Percentiles rank a stretch among this genome's conserved stretches.
phyloP scores from a whole-genome alignment of 208 protist genomes.

The Wallacemonas sp. region DNA sequence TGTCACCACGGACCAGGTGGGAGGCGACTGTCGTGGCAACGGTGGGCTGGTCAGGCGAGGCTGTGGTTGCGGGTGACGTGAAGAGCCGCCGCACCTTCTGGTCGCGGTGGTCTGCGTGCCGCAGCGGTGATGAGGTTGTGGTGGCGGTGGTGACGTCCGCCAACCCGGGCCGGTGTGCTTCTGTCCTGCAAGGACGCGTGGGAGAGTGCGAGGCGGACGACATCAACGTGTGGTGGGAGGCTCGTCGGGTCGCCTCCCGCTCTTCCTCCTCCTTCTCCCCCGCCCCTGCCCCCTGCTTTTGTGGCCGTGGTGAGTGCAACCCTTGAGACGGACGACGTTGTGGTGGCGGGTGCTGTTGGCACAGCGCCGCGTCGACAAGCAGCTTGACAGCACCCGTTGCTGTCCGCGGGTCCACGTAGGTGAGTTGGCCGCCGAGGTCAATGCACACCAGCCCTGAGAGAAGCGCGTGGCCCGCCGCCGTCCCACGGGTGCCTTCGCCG shows the following conservation, averaged over 20 bases:
- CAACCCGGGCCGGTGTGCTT: too few species aligned
- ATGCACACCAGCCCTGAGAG: slow-evolving; percentile 20
- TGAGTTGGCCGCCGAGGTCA: slow-evolving; percentile 24
- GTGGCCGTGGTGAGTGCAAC: too few species aligned
- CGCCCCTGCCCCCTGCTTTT: neutral
- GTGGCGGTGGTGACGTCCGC: too few species aligned
- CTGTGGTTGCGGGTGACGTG: neutral
- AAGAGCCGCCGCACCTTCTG: neutral
- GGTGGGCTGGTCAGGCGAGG: too few species aligned
- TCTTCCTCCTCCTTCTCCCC: neutral
- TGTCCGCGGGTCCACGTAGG: slow-evolving; percentile 31
- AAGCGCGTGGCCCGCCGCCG: neutral
- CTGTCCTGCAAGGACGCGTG: too few species aligned
- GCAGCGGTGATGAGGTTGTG: neutral
- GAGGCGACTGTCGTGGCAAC: too few species aligned
- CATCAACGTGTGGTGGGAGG: neutral
- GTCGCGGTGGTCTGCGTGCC: neutral
- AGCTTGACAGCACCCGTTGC: slow-evolving; percentile 28
- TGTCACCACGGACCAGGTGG: too few species aligned
- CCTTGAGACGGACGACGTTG: too few species aligned
- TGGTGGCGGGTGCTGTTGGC: slow-evolving; percentile 12
- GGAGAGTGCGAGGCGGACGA: too few species aligned
- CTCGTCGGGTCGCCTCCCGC: neutral
- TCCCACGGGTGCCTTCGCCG: neutral
- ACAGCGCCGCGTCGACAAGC: slow-evolving; percentile 25